Evolutionary conservation across 1,284 basidiomycete genomes (phyloP).

Genomic region (Neolentinus lepideus): DNA sequence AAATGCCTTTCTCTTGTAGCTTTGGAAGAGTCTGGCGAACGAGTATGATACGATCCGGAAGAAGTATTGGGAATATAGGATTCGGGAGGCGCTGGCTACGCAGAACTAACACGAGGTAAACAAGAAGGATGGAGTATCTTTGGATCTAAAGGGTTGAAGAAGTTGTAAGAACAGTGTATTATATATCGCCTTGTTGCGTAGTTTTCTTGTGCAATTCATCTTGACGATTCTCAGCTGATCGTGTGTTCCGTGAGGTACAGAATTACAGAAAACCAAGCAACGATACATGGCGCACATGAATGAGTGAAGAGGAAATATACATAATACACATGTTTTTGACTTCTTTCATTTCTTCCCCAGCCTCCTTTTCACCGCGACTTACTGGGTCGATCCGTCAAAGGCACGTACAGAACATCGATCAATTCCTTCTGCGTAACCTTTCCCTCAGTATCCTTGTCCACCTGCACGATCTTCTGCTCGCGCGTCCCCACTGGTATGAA

Average conservation of each 20-base stretch:
- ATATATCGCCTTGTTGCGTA: background rate
- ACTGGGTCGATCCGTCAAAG: conserved; percentile 20
- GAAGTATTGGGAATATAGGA: conserved; percentile 45
- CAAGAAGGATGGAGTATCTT: too few relatives aligned
- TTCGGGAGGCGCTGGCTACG: conserved; percentile 28
- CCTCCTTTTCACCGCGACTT: background rate
- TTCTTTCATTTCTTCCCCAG: background rate
- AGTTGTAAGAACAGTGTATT: background rate
- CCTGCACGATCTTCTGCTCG: conserved; percentile 59
- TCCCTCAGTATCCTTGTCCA: conserved; percentile 79
- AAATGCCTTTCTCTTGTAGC: conserved; percentile 24
- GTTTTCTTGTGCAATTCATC: background rate
- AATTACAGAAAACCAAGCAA: too few relatives aligned
- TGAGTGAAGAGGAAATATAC: too few relatives aligned
- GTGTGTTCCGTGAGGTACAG: too few relatives aligned
- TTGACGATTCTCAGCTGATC: too few relatives aligned
- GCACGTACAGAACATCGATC: conserved; percentile 64
- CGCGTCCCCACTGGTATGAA: conserved; percentile 85
- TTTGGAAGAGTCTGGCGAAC: conserved; percentile 67
- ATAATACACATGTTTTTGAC: background rate
- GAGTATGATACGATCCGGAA: conserved; percentile 75
- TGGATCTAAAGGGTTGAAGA: too few relatives aligned
- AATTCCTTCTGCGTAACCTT: conserved; percentile 59
- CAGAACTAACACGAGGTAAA: background rate
- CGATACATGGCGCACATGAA: too few relatives aligned